Evolutionary conservation across 345 rosid genomes (phyloP).

Genomic region (Ceriops zippeliana): DNA sequence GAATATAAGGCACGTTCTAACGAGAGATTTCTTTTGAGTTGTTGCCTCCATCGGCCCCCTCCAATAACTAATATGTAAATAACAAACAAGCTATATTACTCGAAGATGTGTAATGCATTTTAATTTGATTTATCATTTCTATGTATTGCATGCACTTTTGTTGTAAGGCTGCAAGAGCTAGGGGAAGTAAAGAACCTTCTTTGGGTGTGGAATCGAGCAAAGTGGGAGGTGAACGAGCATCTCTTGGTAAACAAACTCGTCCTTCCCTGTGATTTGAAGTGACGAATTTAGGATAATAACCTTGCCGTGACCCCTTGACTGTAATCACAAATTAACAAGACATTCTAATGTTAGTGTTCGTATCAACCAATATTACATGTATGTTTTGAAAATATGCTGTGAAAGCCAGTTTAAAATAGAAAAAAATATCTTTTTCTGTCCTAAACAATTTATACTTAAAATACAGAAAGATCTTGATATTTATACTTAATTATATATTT

Average conservation of each 20-base stretch:
- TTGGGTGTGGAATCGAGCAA: slow-evolving; percentile 68
- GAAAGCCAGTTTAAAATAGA: not conserved
- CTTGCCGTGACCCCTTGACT: slow-evolving; percentile 69
- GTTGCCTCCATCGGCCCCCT: slow-evolving; percentile 81
- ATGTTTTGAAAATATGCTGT: not conserved
- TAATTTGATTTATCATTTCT: too few species aligned
- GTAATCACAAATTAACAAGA: slow-evolving; percentile 5
- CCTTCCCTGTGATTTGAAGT: slow-evolving; percentile 70
- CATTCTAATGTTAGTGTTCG: not conserved
- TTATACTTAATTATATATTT: not conserved
- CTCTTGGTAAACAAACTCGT: slow-evolving; percentile 71
- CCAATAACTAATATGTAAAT: slow-evolving; percentile 66
- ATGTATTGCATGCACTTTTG: too few species aligned
- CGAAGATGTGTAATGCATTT: not conserved
- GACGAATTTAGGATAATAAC: slow-evolving; percentile 70
- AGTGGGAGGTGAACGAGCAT: slow-evolving; percentile 83
- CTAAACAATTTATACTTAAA: slow-evolving; percentile 3
- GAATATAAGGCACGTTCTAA: too few species aligned
- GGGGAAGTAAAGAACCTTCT: slow-evolving; percentile 41
- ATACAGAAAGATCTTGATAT: slow-evolving; percentile 15
- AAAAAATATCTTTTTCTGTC: not conserved
- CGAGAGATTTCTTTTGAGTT: slow-evolving; percentile 62
- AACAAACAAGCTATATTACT: not conserved
- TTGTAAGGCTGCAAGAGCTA: not conserved
- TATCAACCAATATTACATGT: not conserved